Conservation (phyloP, 2,329 filamentous ascomycete species). For the Madurella fahalii region DNA sequence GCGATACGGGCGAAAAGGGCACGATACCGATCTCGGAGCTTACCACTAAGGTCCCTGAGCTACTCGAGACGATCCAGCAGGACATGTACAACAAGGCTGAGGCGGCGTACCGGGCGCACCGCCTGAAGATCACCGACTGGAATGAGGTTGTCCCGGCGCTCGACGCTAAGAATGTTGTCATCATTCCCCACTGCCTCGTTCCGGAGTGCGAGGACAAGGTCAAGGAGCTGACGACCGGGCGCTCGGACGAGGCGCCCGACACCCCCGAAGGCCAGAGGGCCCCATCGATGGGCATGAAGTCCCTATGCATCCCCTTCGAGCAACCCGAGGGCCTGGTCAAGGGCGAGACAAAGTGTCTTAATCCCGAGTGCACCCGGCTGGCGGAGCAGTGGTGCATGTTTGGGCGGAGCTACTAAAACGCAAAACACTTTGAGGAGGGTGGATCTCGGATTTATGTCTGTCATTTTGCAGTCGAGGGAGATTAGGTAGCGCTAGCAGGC, state of each 20-base stretch:
- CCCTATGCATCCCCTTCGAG: slow-evolving; percentile 70
- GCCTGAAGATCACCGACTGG: slow-evolving; percentile 80
- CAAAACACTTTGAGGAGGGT: neutral
- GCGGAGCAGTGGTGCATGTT: slow-evolving; percentile 93
- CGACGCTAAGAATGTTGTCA: slow-evolving; percentile 85
- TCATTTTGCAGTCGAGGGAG: neutral
- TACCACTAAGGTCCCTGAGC: slow-evolving; percentile 65
- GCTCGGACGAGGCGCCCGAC: slow-evolving; percentile 35
- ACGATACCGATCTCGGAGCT: slow-evolving; percentile 74
- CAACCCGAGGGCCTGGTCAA: slow-evolving; percentile 73
- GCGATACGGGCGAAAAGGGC: slow-evolving; percentile 81
- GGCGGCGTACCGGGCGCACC: slow-evolving; percentile 71
- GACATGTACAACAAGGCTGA: slow-evolving; percentile 79
- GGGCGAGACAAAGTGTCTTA: slow-evolving; percentile 86
- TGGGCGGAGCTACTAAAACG: slow-evolving; percentile 61
- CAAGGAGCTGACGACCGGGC: slow-evolving; percentile 37
- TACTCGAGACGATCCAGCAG: slow-evolving; percentile 85
- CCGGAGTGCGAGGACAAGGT: slow-evolving; percentile 62
- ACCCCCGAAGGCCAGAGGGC: slow-evolving; percentile 51
- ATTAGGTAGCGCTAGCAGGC: neutral
- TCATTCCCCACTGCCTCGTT: slow-evolving; percentile 86
- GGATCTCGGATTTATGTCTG: neutral
- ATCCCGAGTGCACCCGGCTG: slow-evolving; percentile 72
- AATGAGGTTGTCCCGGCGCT: slow-evolving; percentile 85
- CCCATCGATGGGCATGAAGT: slow-evolving; percentile 64